Evolutionary conservation across 2,329 filamentous ascomycete genomes (phyloP).

Genomic region (Fusarium agapanthi): DNA sequence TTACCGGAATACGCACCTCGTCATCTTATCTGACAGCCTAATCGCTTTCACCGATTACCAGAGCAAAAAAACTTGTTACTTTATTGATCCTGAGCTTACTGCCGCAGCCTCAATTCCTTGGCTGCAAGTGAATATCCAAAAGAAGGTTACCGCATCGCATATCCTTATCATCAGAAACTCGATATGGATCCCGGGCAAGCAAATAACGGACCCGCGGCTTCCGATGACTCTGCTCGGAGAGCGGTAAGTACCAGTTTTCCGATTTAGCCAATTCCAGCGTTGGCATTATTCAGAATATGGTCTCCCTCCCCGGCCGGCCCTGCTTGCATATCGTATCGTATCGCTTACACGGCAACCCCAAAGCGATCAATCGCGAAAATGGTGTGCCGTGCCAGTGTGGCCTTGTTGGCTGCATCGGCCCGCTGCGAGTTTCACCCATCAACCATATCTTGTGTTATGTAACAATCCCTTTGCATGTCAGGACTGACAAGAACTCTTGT

Average conservation of each 20-base stretch:
- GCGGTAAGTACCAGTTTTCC: slow-evolving; percentile 47
- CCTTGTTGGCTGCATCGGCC: not conserved
- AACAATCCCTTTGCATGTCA: not conserved
- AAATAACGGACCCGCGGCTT: slow-evolving; percentile 42
- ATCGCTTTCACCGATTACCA: not conserved
- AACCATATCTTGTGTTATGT: not conserved
- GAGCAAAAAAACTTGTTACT: not conserved
- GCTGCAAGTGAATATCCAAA: not conserved
- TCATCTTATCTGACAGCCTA: not conserved
- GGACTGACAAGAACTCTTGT: slow-evolving; percentile 5
- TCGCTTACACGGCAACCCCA: not conserved
- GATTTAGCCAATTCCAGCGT: slow-evolving; percentile 6
- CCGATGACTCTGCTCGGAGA: slow-evolving; percentile 49
- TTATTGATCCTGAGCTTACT: not conserved
- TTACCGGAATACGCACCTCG: not conserved
- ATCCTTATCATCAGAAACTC: not conserved
- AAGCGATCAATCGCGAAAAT: not conserved
- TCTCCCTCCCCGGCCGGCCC: not conserved
- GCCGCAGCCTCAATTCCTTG: not conserved
- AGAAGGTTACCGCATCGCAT: not conserved
- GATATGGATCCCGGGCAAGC: slow-evolving; percentile 31
- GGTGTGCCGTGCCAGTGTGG: not conserved
- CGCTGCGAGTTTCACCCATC: not conserved
- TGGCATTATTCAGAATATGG: not conserved
- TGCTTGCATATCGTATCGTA: not conserved